Percentiles rank a stretch among this genome's conserved stretches.
phyloP scores from a whole-genome alignment of 768 basidiomycete genomes.

The Galerina marginata region DNA sequence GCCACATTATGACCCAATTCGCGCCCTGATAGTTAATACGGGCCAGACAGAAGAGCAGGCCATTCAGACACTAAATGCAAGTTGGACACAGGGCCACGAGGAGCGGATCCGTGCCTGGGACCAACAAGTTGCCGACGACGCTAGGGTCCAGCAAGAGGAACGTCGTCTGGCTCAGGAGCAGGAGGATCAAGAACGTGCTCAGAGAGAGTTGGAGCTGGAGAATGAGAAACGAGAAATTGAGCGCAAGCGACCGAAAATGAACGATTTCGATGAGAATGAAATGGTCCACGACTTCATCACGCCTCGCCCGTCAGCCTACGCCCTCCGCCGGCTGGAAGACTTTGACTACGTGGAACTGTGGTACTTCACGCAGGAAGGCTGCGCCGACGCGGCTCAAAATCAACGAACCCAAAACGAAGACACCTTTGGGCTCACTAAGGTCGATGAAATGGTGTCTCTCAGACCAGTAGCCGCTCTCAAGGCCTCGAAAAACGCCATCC shows the following conservation, averaged over 20 bases:
- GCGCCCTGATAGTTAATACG: no score
- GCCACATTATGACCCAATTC: no score
- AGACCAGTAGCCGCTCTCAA: neutral
- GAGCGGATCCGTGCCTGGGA: neutral
- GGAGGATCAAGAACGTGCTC: neutral
- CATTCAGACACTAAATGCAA: neutral
- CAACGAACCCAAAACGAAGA: neutral
- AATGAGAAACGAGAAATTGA: neutral
- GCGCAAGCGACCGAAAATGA: no score
- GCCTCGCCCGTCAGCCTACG: no score
- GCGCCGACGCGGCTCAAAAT: neutral
- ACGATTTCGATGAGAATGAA: no score
- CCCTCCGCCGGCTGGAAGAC: neutral
- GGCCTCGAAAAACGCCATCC: no score
- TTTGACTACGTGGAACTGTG: neutral
- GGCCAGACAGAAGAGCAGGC: neutral
- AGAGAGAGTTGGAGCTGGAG: neutral
- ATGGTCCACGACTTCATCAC: neutral
- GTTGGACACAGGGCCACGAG: neutral
- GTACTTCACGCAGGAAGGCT: neutral
- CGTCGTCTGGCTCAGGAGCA: no score
- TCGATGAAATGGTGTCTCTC: neutral
- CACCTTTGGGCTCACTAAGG: neutral
- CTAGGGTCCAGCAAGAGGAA: neutral
- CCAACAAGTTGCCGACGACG: neutral